Conservation (phyloP, 2,329 filamentous ascomycete genomes). For the Arthroderma sp. region DNA sequence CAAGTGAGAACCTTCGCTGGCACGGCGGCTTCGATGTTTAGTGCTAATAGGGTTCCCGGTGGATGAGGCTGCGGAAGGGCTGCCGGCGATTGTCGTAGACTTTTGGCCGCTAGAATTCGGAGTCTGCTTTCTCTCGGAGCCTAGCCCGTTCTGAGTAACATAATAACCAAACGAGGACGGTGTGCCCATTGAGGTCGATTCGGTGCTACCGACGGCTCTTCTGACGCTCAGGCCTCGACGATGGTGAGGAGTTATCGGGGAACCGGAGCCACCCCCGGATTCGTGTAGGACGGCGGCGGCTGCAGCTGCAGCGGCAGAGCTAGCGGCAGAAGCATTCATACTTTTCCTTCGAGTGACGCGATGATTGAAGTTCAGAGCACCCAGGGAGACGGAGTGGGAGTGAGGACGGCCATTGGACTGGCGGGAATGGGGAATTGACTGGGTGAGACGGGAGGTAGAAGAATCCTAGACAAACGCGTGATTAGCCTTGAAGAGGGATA, state of each 20-base stretch:
- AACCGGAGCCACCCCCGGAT: slow-evolving; percentile 42
- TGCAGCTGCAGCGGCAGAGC: slow-evolving; percentile 53
- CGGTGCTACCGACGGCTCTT: slow-evolving; percentile 36
- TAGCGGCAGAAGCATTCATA: slow-evolving; percentile 60
- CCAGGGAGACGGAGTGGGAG: slow-evolving; percentile 67
- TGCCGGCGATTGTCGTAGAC: slow-evolving; percentile 33
- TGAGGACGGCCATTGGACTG: slow-evolving; percentile 60
- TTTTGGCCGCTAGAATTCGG: slow-evolving; percentile 21
- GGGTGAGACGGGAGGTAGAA: slow-evolving; percentile 45
- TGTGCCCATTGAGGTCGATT: slow-evolving; percentile 46
- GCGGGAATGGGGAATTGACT: slow-evolving; percentile 47
- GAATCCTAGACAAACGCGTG: slow-evolving; percentile 11
- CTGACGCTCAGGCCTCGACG: slow-evolving; percentile 39
- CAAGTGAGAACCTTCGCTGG: slow-evolving; percentile 77
- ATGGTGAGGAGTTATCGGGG: slow-evolving; percentile 43
- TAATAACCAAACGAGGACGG: slow-evolving; percentile 28
- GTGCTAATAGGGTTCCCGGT: slow-evolving; percentile 34
- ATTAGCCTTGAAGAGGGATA: background rate
- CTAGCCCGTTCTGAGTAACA: slow-evolving; percentile 22
- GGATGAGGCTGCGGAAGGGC: slow-evolving; percentile 30
- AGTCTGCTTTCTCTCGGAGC: slow-evolving; percentile 27
- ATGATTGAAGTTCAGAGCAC: slow-evolving; percentile 65
- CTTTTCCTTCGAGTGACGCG: slow-evolving; percentile 89
- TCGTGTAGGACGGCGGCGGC: slow-evolving; percentile 47
- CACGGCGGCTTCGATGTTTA: slow-evolving; percentile 45